phyloP scores from a whole-genome alignment of 1,139 yeast genomes.

The Taiozyma sp. region DNA sequence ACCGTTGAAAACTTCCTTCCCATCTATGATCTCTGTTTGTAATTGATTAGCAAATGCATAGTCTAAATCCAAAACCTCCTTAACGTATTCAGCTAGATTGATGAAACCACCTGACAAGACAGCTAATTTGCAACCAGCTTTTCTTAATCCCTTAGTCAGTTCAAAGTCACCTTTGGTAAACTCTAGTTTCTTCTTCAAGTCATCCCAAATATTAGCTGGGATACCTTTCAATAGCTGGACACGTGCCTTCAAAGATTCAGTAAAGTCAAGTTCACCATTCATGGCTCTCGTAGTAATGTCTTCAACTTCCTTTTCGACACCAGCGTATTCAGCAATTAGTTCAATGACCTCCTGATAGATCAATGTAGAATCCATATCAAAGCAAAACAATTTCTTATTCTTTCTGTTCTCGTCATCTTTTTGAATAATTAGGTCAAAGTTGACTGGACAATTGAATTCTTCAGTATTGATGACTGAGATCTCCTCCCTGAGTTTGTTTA shows the following conservation, averaged over 20 bases:
- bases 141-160: slow-evolving; percentile 58
- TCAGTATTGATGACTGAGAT: slow-evolving; percentile 15
- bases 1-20: slow-evolving; percentile 40
- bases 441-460: slow-evolving; percentile 10
- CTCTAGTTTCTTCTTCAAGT: slow-evolving; percentile 59
- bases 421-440: slow-evolving; percentile 46
- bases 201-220: slow-evolving; percentile 71
- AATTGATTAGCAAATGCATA: slow-evolving; percentile 85
- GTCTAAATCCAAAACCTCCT: slow-evolving; percentile 65
- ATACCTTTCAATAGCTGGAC: slow-evolving; percentile 80
- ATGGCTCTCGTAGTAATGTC: slow-evolving; percentile 90
- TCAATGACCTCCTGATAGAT: slow-evolving; percentile 97
- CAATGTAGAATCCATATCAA: slow-evolving; percentile 97
- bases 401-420: slow-evolving; percentile 36
- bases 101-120: slow-evolving; percentile 95
- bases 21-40: slow-evolving; percentile 45
- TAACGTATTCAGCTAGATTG: slow-evolving; percentile 78
- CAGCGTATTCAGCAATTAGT: slow-evolving; percentile 85
- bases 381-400: slow-evolving; percentile 66
- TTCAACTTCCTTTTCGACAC: slow-evolving; percentile 70
- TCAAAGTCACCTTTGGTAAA: slow-evolving; percentile 84
- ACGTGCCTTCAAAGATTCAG: slow-evolving; percentile 70
- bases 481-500: slow-evolving; percentile 19
- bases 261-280: slow-evolving; percentile 96
- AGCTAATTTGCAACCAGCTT: slow-evolving; percentile 64